These are phyloP conservation scores for Solanum tarijense DNA, from an alignment of 257 asterid species.

Conservation along the genomic window DNA sequence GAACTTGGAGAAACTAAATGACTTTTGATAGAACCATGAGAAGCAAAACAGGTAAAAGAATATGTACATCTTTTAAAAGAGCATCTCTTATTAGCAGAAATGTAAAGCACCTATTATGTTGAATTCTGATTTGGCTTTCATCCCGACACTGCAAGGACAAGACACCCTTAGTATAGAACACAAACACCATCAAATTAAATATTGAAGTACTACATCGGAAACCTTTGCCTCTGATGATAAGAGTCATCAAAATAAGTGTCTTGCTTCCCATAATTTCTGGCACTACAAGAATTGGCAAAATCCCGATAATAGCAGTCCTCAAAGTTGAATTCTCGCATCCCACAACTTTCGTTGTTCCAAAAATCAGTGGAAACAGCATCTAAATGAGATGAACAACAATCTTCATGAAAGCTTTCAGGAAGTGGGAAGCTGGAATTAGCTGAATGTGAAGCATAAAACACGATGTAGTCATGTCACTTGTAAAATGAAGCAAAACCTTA, in stretches of 20 bases:
- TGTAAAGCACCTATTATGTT: neutral
- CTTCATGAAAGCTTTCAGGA: constrained; percentile 1
- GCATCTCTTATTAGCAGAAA: neutral
- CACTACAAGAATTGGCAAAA: neutral
- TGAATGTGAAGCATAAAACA: neutral
- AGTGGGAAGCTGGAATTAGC: neutral
- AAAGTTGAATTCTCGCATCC: neutral
- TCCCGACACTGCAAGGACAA: neutral
- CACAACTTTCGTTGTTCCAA: neutral
- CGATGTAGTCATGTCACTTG: neutral
- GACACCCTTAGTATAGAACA: neutral
- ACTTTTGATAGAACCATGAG: neutral
- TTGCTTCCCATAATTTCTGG: neutral
- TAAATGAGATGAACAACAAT: neutral
- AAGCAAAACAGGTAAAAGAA: neutral
- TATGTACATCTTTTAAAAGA: neutral
- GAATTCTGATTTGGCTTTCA: neutral
- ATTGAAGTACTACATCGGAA: neutral
- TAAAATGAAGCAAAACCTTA: neutral
- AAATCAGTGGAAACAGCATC: neutral
- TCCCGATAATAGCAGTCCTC: neutral
- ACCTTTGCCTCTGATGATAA: neutral
- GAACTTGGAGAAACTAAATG: neutral
- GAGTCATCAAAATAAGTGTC: neutral
- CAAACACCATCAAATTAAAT: neutral